Percentiles rank a stretch among this genome's conserved stretches.
These are phyloP conservation scores for Xylariaceae sp. DNA, from an alignment of 2,329 filamentous ascomycete genomes.

Conservation along the genomic window DNA sequence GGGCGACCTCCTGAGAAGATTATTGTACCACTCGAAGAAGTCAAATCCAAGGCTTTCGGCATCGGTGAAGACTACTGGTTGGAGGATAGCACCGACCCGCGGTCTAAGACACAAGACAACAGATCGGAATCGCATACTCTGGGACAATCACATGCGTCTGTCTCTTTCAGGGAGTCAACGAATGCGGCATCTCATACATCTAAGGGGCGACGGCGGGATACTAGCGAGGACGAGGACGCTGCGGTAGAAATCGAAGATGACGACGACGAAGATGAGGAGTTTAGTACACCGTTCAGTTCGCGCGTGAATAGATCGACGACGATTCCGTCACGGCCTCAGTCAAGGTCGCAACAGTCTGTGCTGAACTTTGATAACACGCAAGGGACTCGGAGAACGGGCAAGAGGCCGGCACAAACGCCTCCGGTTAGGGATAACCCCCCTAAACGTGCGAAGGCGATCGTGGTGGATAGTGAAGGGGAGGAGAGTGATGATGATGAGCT, in stretches of 20 bases:
- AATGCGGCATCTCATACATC: background rate
- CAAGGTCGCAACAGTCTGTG: constrained; percentile 20
- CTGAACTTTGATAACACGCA: constrained; percentile 20
- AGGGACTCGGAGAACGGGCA: constrained; percentile 25
- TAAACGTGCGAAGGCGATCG: constrained; percentile 32
- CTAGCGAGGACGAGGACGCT: constrained; percentile 24
- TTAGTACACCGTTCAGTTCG: background rate
- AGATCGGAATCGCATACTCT: constrained; percentile 23
- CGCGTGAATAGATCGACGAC: background rate
- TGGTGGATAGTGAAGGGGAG: constrained; percentile 40
- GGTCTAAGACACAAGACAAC: constrained; percentile 29
- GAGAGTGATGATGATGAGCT: constrained; percentile 53
- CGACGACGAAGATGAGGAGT: background rate
- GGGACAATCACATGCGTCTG: too few relatives aligned
- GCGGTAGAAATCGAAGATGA: constrained; percentile 23
- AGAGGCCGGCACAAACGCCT: constrained; percentile 32
- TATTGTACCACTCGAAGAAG: constrained; percentile 68
- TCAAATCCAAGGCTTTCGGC: constrained; percentile 64
- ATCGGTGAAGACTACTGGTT: constrained; percentile 75
- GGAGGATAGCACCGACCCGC: constrained; percentile 39
- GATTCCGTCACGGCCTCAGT: background rate
- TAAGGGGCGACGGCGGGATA: constrained; percentile 21
- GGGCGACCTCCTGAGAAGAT: constrained; percentile 41
- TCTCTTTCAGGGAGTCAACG: constrained; percentile 15
- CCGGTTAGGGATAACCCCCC: constrained; percentile 34